Base-by-base conservation (phyloP, 2,329 filamentous ascomycete species). In the Seiridium cupressi region DNA sequence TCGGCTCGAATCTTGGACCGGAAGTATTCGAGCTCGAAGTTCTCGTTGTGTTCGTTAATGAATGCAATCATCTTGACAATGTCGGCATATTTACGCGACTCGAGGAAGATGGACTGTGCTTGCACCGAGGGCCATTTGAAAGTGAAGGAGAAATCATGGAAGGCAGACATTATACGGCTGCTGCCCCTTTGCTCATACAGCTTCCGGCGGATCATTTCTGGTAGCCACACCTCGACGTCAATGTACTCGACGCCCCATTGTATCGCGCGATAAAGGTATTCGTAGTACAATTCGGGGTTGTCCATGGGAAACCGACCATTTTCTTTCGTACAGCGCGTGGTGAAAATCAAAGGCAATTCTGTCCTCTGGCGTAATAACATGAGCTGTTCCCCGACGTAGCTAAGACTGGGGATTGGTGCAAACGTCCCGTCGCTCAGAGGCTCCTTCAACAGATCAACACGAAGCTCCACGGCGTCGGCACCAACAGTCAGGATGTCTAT, bases 31-130 rank as follows among this genome's bases (percentile, higher is more conserved):
- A 96, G 83, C 76, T 96, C 91, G 70, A 96, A 95, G 74, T 96
- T 95, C 67, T 93, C 91, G 70, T 93, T 91, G 71, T 90, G 88
- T 46, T 89, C 89, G 70, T 87, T 89, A 70, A 92, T 91, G 70
- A 93, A 89, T 38, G 89, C 88, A 68, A 95, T 95, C 90, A 96
- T 95, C 78, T 95, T 96, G 70, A 96, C 88, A 60, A 96, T 91
- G 72, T 96, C 91, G 51, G 90, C 89, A 66, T 93, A 92, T 61
- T 86, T 85, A 51, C 85, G 84, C 7, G 89, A 91, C 65, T 88
- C 84, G 61, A 85, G 79, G 66, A 93, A 96, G 3, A 94, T 82
- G 9, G 84, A 79, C 68, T 90, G 85, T 1, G 91, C 91, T 65
- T 90, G 84, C 5, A 84, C 76, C 0, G 90, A 91, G 1, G 89